A percentile compares a stretch with the other conserved stretches of the same genome.
Evolutionary conservation across 179 eudicot species (phyloP).

Genomic region (Beta corolliflora): DNA sequence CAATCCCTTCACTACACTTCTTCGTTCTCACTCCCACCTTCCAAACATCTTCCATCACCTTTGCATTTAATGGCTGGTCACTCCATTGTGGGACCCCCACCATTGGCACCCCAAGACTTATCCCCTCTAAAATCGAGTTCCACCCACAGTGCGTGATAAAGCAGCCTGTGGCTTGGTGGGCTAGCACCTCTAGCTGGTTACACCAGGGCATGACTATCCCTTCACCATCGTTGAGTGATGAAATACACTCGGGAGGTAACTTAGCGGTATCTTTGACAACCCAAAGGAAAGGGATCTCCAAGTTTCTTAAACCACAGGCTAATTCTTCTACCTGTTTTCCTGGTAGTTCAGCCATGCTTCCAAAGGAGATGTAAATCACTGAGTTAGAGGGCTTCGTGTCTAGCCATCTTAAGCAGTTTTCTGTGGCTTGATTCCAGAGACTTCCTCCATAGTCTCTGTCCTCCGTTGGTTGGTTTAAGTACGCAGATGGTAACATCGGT

Average conservation of each 20-base stretch:
- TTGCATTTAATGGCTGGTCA: constrained; percentile 33
- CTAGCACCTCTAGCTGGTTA: constrained; percentile 34
- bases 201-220: constrained; percentile 33
- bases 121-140: constrained; percentile 35
- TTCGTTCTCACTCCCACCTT: constrained; percentile 31
- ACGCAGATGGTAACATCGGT: constrained; percentile 33
- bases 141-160: constrained; percentile 37
- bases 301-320: constrained; percentile 16
- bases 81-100: constrained; percentile 35
- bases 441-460: constrained; percentile 34
- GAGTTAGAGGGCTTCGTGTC: constrained; percentile 24
- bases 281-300: constrained; percentile 28
- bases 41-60: constrained; percentile 36
- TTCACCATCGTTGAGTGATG: constrained; percentile 3
- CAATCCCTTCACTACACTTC: constrained; percentile 26
- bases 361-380: constrained; percentile 32
- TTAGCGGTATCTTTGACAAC: constrained; percentile 26
- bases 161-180: constrained; percentile 32
- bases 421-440: constrained; percentile 24
- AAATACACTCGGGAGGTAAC: constrained; percentile 13
- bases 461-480: constrained; percentile 21
- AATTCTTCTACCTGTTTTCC: constrained; percentile 28
- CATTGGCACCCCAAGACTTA: constrained; percentile 35
- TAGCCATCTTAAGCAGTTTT: constrained; percentile 26
- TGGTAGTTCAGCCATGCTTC: constrained; percentile 35